Conservation (phyloP, 352 stramenopile species). For the Phytophthora boehmeriae region DNA sequence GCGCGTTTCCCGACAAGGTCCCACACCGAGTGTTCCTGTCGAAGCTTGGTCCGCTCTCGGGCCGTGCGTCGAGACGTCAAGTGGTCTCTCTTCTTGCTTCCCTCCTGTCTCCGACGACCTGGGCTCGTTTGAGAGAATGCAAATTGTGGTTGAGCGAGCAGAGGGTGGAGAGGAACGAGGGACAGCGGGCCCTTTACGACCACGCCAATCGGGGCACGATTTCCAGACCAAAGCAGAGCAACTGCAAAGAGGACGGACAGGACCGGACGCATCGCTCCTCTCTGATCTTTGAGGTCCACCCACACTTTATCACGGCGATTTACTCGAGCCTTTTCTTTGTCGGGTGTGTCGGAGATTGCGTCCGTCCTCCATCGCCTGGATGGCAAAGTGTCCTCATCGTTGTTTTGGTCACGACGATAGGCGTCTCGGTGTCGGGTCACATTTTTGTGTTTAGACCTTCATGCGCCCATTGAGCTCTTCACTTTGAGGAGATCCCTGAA, state of each 20-base stretch:
- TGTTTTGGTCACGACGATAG: neutral
- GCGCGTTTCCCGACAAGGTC: slow-evolving; percentile 17
- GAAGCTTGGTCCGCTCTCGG: slow-evolving; percentile 8
- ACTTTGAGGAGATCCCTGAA: neutral
- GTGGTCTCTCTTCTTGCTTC: slow-evolving; percentile 9
- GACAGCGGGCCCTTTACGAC: slow-evolving; percentile 9
- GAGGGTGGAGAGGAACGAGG: slow-evolving; percentile 15
- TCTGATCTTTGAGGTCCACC: slow-evolving; percentile 29
- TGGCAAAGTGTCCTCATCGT: neutral
- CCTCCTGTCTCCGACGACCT: neutral
- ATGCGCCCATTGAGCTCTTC: slow-evolving; percentile 2
- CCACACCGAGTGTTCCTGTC: slow-evolving; percentile 16
- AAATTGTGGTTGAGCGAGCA: slow-evolving; percentile 30
- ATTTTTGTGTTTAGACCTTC: neutral
- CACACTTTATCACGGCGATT: slow-evolving; percentile 24
- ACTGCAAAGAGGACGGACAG: slow-evolving; percentile 40
- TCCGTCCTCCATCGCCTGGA: neutral
- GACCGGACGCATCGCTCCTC: slow-evolving; percentile 14
- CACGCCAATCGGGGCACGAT: slow-evolving; percentile 21
- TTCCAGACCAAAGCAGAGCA: slow-evolving; percentile 11
- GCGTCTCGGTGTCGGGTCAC: slow-evolving; percentile 16
- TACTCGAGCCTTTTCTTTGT: slow-evolving; percentile 32
- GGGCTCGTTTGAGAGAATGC: slow-evolving; percentile 22
- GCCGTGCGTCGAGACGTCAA: slow-evolving; percentile 17
- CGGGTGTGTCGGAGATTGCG: slow-evolving; percentile 5